phyloP scores from a whole-genome alignment of 768 basidiomycete genomes.

The Suillus brevipes region DNA sequence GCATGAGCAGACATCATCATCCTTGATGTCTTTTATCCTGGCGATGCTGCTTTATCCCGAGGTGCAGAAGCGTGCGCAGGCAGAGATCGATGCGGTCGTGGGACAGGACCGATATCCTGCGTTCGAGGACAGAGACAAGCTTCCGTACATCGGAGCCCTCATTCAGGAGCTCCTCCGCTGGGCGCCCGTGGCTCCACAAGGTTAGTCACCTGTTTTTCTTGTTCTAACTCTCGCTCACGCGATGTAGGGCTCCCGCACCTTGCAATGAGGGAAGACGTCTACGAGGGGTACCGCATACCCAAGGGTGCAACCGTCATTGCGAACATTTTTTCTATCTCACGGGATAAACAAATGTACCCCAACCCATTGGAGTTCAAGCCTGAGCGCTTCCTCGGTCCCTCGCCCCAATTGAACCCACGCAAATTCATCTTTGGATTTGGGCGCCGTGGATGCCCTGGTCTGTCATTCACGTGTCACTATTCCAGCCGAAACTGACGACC shows the following conservation, averaged over 20 bases:
- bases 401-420: constrained; percentile 16
- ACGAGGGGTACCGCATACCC: constrained; percentile 24
- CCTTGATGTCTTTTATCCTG: constrained; percentile 15
- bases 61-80: constrained; percentile 27
- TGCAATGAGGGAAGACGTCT: constrained; percentile 15
- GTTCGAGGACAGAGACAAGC: constrained; percentile 22
- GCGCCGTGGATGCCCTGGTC: constrained; percentile 20
- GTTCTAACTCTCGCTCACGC: background rate
- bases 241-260: background rate
- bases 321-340: constrained; percentile 23
- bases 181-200: constrained; percentile 16
- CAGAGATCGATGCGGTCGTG: constrained; percentile 28
- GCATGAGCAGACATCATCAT: background rate
- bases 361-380: constrained; percentile 23
- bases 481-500: background rate
- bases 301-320: constrained; percentile 17
- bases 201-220: background rate
- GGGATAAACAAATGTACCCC: constrained; percentile 19
- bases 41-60: constrained; percentile 31
- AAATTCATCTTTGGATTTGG: constrained; percentile 21
- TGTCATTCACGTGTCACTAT: background rate
- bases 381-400: constrained; percentile 22
- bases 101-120: constrained; percentile 24
- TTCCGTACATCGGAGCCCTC: constrained; percentile 31
- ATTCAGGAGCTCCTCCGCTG: constrained; percentile 26